Conservation (phyloP, 305 asterid species). For the Caryopteris hybrid region DNA sequence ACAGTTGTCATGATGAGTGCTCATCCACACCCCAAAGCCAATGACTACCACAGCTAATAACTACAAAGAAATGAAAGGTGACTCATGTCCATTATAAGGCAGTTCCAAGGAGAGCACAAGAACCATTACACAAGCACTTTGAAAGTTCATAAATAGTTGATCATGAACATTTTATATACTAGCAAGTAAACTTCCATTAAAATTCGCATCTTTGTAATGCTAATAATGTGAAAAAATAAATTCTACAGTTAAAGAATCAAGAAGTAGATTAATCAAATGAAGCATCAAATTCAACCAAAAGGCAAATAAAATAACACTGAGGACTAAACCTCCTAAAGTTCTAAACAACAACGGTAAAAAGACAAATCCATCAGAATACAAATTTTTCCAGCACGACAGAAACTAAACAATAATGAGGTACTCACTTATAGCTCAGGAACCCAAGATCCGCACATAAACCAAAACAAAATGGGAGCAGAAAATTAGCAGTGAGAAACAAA, state of each 20-base stretch:
- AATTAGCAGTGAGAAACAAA: not conserved
- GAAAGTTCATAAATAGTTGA: too few species aligned
- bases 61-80: conserved; percentile 31
- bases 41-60: conserved; percentile 64
- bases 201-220: too few species aligned
- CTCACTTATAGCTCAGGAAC: too few species aligned
- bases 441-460: too few species aligned
- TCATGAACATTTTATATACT: not conserved
- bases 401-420: not conserved
- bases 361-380: not conserved
- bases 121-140: not conserved
- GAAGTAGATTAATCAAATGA: too few species aligned
- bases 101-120: not conserved
- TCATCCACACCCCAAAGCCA: conserved; percentile 91
- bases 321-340: too few species aligned
- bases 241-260: too few species aligned
- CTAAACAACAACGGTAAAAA: not conserved
- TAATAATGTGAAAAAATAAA: too few species aligned
- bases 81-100: not conserved
- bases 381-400: not conserved
- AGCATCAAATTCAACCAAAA: too few species aligned
- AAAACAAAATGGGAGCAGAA: not conserved
- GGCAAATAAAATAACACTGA: too few species aligned
- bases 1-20: conserved; percentile 77
- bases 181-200: not conserved